These are phyloP conservation scores for Plasmodium knowlesi DNA, from an alignment of 169 alveolate genomes.

Conservation along the genomic window DNA sequence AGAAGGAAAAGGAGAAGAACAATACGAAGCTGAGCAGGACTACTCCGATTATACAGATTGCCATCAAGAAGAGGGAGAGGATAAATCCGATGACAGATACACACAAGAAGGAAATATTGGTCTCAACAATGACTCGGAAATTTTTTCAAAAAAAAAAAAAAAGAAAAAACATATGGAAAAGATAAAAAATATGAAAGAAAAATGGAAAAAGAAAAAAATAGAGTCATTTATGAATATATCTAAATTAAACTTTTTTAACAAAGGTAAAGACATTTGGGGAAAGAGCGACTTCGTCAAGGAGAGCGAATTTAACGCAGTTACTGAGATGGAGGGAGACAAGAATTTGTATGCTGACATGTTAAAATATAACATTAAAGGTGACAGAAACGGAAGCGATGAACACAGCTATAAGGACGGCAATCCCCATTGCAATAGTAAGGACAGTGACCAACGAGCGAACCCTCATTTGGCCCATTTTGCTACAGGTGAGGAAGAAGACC, in stretches of 20 bases:
- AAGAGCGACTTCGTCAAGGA: not conserved
- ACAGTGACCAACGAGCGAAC: not conserved
- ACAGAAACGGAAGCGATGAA: not conserved
- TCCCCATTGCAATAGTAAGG: not conserved
- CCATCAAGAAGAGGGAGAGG: not conserved
- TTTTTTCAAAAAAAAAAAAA: not conserved
- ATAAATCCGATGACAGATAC: not conserved
- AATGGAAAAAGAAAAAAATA: slow-evolving; percentile 37
- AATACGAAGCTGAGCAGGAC: not conserved
- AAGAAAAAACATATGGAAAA: slow-evolving; percentile 8
- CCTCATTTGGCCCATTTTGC: not conserved
- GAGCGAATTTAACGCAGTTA: not conserved
- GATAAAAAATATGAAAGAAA: slow-evolving; percentile 43
- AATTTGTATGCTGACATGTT: not conserved
- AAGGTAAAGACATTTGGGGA: slow-evolving; percentile 12
- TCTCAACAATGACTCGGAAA: not conserved
- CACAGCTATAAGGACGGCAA: not conserved
- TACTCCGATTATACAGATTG: not conserved
- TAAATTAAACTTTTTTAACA: slow-evolving; percentile 18
- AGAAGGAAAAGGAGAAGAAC: not conserved
- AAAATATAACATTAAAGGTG: not conserved
- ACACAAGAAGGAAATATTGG: not conserved
- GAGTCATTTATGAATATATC: slow-evolving; percentile 34
- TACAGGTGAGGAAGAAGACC: not conserved
- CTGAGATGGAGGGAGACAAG: not conserved